Base-by-base conservation (phyloP, 1,139 yeast genomes). In the Yamadazyma pseudoaaseri region DNA sequence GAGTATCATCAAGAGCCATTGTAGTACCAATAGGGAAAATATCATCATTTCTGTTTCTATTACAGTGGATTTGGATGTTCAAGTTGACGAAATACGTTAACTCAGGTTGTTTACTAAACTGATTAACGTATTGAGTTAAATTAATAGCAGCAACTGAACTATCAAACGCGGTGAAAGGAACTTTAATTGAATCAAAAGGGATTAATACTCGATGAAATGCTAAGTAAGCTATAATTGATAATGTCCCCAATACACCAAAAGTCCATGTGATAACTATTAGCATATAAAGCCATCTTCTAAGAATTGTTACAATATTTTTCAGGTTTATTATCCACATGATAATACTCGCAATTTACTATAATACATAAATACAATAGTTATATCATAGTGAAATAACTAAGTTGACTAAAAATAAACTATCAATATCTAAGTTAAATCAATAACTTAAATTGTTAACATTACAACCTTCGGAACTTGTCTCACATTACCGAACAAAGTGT, bases 121-220 rank as follows among this genome's bases (percentile, higher is more conserved):
- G 23, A 2, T 27, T 33, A 10, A 29, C 28, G 2, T 30, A 20
- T 10, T 32, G 18, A 2, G 10, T 16, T 16, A 30, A 9, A 18
- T 20, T 13, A n/a, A 18, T 29, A 13, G 21, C 12, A 13, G 27
- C 10, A 9, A 21, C 20, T 10, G 21, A 3, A 11, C 11, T 11
- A 9, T 21, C 21, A 18, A 13, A 11, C 14, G 30, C 28, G 20
- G 18, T 20, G 13, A 35, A 28, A 3, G 60, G 59, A 1, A 52
- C 33, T 21, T 27, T 21, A 1, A 42, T 27, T 11, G 20, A 31
- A 20, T 43, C 44, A 16, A 43, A 29, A 1, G 65, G 65, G 2
- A 60, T 50, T 12, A 60, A 39, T 0, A 50, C 38, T 16, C 44
- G 38, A 34, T 56, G 59, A 35, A 60, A 60, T 14, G 58, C 45